These are phyloP conservation scores for Antitrichia curtipendula DNA, from an alignment of 225 moss, liverwort and hornwort genomes.

Conservation along the genomic window DNA sequence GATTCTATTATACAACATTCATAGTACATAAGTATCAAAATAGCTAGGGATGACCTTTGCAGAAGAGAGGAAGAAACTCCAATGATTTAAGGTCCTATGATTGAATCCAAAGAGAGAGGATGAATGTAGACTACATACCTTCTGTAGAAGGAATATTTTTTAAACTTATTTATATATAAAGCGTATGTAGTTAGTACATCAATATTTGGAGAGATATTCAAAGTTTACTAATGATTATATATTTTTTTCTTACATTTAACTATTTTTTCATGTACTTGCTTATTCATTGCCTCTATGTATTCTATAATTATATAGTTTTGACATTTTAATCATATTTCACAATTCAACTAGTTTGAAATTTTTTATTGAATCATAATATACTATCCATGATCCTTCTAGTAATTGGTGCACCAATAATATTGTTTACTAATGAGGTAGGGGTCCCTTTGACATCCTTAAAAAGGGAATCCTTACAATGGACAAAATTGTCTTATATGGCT, in stretches of 20 bases:
- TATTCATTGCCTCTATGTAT: not conserved
- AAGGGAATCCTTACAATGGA: accelerated
- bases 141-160: not conserved
- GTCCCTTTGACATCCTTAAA: not conserved
- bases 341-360: accelerated
- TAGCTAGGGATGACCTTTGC: not conserved
- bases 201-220: not conserved
- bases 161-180: no score
- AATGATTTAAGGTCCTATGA: not conserved
- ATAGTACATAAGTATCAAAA: not conserved
- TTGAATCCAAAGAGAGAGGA: accelerated
- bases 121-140: not conserved
- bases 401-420: not conserved
- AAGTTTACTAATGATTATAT: not conserved
- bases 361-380: not conserved
- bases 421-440: accelerated
- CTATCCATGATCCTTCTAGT: not conserved
- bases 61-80: not conserved
- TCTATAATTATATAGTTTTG: not conserved
- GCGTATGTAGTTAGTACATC: not conserved
- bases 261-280: not conserved
- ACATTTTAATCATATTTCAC: not conserved
- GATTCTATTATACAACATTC: not conserved
- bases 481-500: not conserved
- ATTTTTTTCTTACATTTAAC: not conserved